These are phyloP conservation scores for Rhexocercosporidium sp. DNA, from an alignment of 2,329 filamentous ascomycete species.

Conservation along the genomic window DNA sequence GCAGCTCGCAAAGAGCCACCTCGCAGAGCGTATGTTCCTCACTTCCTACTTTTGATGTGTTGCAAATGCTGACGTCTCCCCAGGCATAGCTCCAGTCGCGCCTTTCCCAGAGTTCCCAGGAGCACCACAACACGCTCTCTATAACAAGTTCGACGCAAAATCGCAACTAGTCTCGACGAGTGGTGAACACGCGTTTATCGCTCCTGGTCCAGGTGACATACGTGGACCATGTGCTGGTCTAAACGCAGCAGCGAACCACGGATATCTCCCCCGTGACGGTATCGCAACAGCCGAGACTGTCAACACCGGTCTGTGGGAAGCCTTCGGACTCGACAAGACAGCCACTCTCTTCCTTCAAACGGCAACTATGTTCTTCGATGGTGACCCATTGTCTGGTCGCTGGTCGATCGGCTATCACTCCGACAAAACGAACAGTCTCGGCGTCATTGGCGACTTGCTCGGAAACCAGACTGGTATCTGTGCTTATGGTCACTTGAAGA, in stretches of 20 bases:
- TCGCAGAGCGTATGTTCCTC: constrained; percentile 14
- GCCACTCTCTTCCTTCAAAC: constrained; percentile 27
- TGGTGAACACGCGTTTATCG: constrained; percentile 22
- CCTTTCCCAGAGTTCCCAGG: constrained; percentile 29
- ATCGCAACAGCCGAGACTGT: constrained; percentile 21
- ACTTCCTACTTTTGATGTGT: neutral
- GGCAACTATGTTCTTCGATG: constrained; percentile 29
- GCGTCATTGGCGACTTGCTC: constrained; percentile 20
- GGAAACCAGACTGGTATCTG: constrained; percentile 29
- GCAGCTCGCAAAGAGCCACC: constrained; percentile 11
- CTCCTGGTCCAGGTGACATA: constrained; percentile 26
- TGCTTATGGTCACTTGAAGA: constrained; percentile 28
- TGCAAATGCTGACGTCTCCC: constrained; percentile 1
- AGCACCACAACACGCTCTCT: constrained; percentile 20
- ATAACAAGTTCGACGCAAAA: constrained; percentile 26
- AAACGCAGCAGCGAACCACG: constrained; percentile 49
- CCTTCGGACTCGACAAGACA: constrained; percentile 29
- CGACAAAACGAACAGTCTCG: constrained; percentile 23
- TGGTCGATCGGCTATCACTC: constrained; percentile 29
- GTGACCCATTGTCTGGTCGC: constrained; percentile 26
- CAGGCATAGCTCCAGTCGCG: constrained; percentile 20
- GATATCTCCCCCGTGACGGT: constrained; percentile 40
- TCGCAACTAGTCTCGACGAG: constrained; percentile 27
- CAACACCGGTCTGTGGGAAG: constrained; percentile 20
- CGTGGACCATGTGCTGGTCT: constrained; percentile 42